These are phyloP conservation scores for Plantago ovata DNA, from an alignment of 257 asterid species.

Conservation along the genomic window DNA sequence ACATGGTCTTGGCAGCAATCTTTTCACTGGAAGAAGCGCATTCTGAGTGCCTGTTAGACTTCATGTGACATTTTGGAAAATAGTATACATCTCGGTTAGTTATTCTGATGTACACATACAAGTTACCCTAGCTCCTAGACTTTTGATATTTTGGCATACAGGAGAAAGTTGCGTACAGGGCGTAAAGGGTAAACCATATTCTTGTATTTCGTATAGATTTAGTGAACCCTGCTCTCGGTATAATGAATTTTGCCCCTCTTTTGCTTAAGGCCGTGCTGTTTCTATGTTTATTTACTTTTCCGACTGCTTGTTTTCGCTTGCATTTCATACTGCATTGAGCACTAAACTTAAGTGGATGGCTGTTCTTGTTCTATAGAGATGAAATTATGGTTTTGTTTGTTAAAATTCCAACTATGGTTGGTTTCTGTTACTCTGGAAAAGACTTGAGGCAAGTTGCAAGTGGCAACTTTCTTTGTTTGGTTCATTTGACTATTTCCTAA, in stretches of 20 bases:
- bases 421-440: neutral
- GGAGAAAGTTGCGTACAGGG: neutral
- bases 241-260: neutral
- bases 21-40: slow-evolving; percentile 13
- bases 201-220: neutral
- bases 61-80: slow-evolving; percentile 14
- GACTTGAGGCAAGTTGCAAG: no score
- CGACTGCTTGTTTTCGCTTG: neutral
- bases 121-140: neutral
- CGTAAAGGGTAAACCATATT: neutral
- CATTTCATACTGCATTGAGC: neutral
- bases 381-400: neutral
- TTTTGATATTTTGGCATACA: neutral
- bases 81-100: slow-evolving; percentile 1
- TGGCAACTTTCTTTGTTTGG: neutral
- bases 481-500: slow-evolving; percentile 1
- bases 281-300: neutral
- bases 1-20: slow-evolving; percentile 26
- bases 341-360: neutral
- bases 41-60: slow-evolving; percentile 1
- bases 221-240: neutral
- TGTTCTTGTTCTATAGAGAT: neutral
- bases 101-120: neutral
- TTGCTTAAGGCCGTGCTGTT: neutral
- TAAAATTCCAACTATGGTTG: neutral